Base-by-base conservation (phyloP, 148 eudicot genomes). In the Camellia japonica region DNA sequence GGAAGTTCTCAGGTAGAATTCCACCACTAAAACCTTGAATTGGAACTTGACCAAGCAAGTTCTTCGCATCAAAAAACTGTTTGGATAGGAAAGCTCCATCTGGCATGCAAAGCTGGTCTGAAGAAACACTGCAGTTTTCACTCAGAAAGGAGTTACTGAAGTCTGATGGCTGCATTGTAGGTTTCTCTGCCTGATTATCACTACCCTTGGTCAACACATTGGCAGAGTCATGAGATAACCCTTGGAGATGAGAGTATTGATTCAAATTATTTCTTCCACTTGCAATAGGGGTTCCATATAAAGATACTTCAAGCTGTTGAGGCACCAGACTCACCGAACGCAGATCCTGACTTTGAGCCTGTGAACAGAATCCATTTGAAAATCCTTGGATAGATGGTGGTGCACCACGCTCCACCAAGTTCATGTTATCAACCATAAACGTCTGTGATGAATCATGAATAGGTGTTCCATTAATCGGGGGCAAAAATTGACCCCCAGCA, bases 231-330 rank as follows among this genome's bases (percentile, higher is more conserved):
- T 56, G 83, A 73, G 88, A 83, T 58, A 73, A 74, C 43, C 88
- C 85, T 58, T 77, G 84, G 42, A 86, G 65, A 55, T 84, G 85
- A 80, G 82, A 54, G 63, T 79, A 83, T 38, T 66, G 85, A 71
- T 55, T 82, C 61, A 61, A 16, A 75, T 68, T 86, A 42, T 78
- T 75, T 73, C 80, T 78, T 52, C 76, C 52, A 71, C 78, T 80
- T 10, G 86, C 73, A 56, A 82, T 71, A 82, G 89, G 93, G 54
- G 83, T 71, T 62, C 93, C 89, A 59, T 84, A 89, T 44, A 84
- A 82, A 79, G 91, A 85, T 20, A 12, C 54, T 30, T 78, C 85
- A 71, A 74, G 75, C 62, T 86, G 86, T 67, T 76, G 87, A 65
- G 83, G 82, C 42, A 83, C 55, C 18, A 66, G 7, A 47, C 87